phyloP scores from a whole-genome alignment of 2,329 filamentous ascomycete genomes.

The Colletotrichum sp. region DNA sequence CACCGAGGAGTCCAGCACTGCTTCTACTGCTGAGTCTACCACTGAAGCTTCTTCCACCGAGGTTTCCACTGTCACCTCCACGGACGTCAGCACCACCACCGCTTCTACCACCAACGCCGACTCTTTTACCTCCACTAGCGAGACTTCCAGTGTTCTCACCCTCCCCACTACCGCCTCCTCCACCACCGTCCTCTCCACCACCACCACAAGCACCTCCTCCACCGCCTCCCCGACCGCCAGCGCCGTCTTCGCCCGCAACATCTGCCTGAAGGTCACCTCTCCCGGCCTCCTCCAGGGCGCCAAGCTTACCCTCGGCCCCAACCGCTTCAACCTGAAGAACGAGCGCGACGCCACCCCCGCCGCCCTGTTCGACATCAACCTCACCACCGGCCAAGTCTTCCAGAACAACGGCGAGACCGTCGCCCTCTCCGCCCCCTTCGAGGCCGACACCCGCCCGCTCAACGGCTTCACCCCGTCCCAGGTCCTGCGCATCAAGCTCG shows the following conservation, averaged over 20 bases:
- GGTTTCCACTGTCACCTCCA: background rate
- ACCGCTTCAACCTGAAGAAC: conserved; percentile 3
- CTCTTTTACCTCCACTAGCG: too few relatives aligned
- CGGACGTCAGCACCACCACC: background rate
- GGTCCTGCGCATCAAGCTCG: conserved; percentile 6
- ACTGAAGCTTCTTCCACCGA: background rate
- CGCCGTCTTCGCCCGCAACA: background rate
- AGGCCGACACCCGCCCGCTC: background rate
- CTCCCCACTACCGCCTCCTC: background rate
- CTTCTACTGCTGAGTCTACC: background rate
- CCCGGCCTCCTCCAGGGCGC: background rate
- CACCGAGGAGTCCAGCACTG: background rate
- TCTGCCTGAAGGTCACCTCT: conserved; percentile 8
- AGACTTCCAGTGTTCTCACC: too few relatives aligned
- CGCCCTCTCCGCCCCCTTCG: conserved; percentile 1
- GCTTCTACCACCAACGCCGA: background rate
- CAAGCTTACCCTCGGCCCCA: background rate
- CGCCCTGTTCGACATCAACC: conserved; percentile 12
- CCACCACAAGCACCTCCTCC: background rate
- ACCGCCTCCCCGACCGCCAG: background rate
- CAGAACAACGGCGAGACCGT: background rate
- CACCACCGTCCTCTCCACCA: background rate
- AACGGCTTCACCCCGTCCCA: conserved; percentile 4
- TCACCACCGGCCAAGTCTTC: conserved; percentile 10
- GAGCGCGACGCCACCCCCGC: background rate